These are phyloP conservation scores for Amphichorda felina DNA, from an alignment of 2,329 filamentous ascomycete species.

Conservation along the genomic window DNA sequence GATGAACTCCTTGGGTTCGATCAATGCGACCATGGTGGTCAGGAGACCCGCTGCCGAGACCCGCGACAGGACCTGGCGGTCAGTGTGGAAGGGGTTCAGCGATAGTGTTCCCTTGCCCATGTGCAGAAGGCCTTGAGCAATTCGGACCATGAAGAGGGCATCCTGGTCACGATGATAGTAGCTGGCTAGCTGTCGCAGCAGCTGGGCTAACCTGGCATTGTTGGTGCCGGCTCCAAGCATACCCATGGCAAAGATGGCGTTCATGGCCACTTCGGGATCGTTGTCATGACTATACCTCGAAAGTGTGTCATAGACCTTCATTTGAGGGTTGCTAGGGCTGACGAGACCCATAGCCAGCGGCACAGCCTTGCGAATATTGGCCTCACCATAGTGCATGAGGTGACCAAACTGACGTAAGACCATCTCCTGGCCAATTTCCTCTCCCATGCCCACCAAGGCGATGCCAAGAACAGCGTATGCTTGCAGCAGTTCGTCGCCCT, in stretches of 20 bases:
- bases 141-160: conserved; percentile 96
- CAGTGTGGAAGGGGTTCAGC: conserved; percentile 97
- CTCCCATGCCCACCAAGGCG: conserved; percentile 91
- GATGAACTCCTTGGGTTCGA: conserved; percentile 83
- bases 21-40: conserved; percentile 82
- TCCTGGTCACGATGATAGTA: conserved; percentile 98
- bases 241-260: conserved; percentile 98
- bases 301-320: conserved; percentile 98
- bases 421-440: conserved; percentile 98
- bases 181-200: conserved; percentile 86
- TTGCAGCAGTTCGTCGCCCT: conserved; percentile 89
- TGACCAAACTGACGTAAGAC: conserved; percentile 94
- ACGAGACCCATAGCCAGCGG: conserved; percentile 94
- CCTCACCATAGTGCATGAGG: conserved; percentile 96
- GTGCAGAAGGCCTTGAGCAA: conserved; percentile 91
- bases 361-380: conserved; percentile 93
- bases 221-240: conserved; percentile 93
- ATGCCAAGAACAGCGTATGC: conserved; percentile 93
- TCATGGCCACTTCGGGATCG: conserved; percentile 95
- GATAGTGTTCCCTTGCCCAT: conserved; percentile 98
- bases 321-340: conserved; percentile 95
- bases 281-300: conserved; percentile 98
- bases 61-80: conserved; percentile 86
- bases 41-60: conserved; percentile 84
- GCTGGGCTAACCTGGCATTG: conserved; percentile 89